Percentiles rank a stretch among this genome's conserved stretches.
These are phyloP conservation scores for Boletus eberwhitei DNA, from an alignment of 768 basidiomycete species.

Conservation along the genomic window DNA sequence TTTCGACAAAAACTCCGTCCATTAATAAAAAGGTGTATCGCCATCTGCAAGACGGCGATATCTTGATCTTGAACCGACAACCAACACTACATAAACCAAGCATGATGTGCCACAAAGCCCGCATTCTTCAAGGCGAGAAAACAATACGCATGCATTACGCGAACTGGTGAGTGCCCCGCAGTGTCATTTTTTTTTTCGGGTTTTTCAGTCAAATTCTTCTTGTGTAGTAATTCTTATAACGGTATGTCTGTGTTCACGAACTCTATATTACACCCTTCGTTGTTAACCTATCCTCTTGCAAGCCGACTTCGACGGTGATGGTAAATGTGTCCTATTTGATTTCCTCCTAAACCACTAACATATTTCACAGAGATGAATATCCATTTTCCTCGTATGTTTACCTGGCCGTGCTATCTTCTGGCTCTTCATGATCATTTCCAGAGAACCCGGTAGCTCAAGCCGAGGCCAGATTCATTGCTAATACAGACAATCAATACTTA, in stretches of 20 bases:
- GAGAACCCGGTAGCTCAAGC: conserved; percentile 95
- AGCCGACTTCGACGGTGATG: conserved; percentile 95
- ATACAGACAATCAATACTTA: conserved; percentile 98
- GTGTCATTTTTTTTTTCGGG: background rate
- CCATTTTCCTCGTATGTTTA: conserved; percentile 88
- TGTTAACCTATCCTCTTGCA: conserved; percentile 8
- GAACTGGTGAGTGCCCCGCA: conserved; percentile 70
- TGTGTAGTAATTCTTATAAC: conserved; percentile 89
- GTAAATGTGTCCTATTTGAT: conserved; percentile 36
- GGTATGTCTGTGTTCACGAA: conserved; percentile 44
- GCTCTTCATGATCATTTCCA: conserved; percentile 28
- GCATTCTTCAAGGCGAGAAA: conserved; percentile 91
- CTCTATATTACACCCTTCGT: background rate
- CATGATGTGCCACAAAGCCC: conserved; percentile 98
- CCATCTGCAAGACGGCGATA: conserved; percentile 92
- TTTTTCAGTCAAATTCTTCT: conserved; percentile 14
- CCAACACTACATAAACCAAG: conserved; percentile 98
- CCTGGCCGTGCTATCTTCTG: background rate
- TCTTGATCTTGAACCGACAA: conserved; percentile 94
- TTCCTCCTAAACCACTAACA: conserved; percentile 1
- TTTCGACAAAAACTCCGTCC: conserved; percentile 73
- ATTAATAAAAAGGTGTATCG: conserved; percentile 98
- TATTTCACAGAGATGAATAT: conserved; percentile 89
- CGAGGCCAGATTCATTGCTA: conserved; percentile 91
- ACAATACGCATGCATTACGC: conserved; percentile 99